Percentiles rank a stretch among this genome's conserved stretches.
phyloP scores from a whole-genome alignment of 2,329 filamentous ascomycete genomes.

The Sporothrix schenckii region DNA sequence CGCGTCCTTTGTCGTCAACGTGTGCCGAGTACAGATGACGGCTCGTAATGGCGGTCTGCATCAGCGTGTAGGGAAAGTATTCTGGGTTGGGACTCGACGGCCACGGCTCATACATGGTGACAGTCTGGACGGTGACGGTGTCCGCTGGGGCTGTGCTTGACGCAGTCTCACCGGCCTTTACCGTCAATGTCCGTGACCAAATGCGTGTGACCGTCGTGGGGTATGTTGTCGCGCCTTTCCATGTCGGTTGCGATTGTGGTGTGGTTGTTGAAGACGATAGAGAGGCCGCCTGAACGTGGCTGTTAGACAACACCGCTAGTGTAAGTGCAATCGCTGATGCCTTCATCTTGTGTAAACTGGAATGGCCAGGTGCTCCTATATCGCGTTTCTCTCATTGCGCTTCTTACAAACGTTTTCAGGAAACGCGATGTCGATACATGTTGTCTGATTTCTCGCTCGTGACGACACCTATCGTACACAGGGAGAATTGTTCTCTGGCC shows the following conservation, averaged over 20 bases:
- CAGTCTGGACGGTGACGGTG: slow-evolving; percentile 18
- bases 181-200: slow-evolving; percentile 27
- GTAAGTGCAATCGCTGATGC: background rate
- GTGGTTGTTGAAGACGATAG: slow-evolving; percentile 4
- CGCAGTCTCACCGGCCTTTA: background rate
- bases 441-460: background rate
- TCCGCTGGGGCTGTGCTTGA: background rate
- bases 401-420: too few species aligned
- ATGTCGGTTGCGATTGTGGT: background rate
- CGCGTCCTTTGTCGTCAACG: background rate
- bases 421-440: background rate
- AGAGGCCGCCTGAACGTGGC: background rate
- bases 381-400: too few species aligned
- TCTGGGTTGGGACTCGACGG: slow-evolving; percentile 27
- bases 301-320: background rate
- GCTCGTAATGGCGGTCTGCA: slow-evolving; percentile 27
- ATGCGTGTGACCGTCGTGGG: slow-evolving; percentile 27
- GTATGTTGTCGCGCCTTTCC: slow-evolving; percentile 20
- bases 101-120: slow-evolving; percentile 31
- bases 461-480: background rate
- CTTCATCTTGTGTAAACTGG: background rate
- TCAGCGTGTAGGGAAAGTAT: slow-evolving; percentile 26
- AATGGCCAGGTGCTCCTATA: too few species aligned
- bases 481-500: background rate
- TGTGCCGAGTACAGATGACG: slow-evolving; percentile 3